Evolutionary conservation across 2,329 filamentous ascomycete genomes (phyloP).

Genomic region (Cytospora piceae): DNA sequence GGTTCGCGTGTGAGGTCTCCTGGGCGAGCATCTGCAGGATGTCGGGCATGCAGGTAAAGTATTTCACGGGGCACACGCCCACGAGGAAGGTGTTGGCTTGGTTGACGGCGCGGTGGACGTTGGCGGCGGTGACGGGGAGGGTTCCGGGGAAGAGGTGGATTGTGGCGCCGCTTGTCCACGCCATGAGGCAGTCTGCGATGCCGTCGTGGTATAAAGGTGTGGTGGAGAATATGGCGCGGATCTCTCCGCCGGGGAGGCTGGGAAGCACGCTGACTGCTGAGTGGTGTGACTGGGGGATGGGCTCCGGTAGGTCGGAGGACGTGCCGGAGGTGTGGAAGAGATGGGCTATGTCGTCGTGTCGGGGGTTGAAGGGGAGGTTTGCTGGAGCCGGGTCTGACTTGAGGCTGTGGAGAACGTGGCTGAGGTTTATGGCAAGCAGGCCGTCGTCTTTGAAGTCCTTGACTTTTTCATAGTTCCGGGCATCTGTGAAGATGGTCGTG

Average conservation of each 20-base stretch:
- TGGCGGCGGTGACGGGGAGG: slow-evolving; percentile 59
- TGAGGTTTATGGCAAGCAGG: slow-evolving; percentile 29
- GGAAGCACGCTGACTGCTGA: slow-evolving; percentile 60
- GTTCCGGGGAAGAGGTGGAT: slow-evolving; percentile 67
- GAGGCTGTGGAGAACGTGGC: slow-evolving; percentile 30
- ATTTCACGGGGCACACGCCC: slow-evolving; percentile 45
- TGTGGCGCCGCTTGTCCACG: slow-evolving; percentile 62
- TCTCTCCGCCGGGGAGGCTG: slow-evolving; percentile 41
- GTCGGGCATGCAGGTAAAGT: slow-evolving; percentile 67
- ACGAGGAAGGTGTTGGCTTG: slow-evolving; percentile 37
- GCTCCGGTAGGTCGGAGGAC: slow-evolving; percentile 65
- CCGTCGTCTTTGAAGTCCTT: slow-evolving; percentile 10
- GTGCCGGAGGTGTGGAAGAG: slow-evolving; percentile 68
- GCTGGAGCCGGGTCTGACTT: slow-evolving; percentile 8
- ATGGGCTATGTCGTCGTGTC: slow-evolving; percentile 52
- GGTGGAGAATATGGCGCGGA: slow-evolving; percentile 62
- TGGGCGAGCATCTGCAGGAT: slow-evolving; percentile 56
- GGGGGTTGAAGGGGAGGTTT: background rate
- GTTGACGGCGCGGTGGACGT: slow-evolving; percentile 53
- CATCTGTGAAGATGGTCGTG: slow-evolving; percentile 50
- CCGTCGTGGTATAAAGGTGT: slow-evolving; percentile 70
- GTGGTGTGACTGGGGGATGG: slow-evolving; percentile 61
- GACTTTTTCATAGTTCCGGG: slow-evolving; percentile 31
- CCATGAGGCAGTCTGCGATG: slow-evolving; percentile 63
- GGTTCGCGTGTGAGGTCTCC: background rate